A percentile compares a stretch with the other conserved stretches of the same genome.
phyloP scores from a whole-genome alignment of 2,329 filamentous ascomycete species.

The Paecilomyces variotii region DNA sequence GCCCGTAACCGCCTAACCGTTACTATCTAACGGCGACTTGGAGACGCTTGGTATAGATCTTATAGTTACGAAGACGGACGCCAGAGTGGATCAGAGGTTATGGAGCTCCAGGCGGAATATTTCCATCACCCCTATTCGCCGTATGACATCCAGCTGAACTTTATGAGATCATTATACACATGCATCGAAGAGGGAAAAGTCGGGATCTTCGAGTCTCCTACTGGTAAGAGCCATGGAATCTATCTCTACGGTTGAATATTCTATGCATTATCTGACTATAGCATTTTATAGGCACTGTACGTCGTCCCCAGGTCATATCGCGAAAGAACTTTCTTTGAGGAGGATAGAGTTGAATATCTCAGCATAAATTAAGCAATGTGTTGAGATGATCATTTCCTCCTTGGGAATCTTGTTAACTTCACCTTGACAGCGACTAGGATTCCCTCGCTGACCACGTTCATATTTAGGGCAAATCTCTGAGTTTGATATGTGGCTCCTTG shows the following conservation, averaged over 20 bases:
- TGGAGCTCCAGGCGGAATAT: slow-evolving; percentile 38
- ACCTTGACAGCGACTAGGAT: neutral
- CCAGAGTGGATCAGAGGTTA: slow-evolving; percentile 6
- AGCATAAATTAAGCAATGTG: neutral
- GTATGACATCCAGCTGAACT: slow-evolving; percentile 78
- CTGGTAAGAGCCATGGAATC: slow-evolving; percentile 48
- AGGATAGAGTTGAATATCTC: neutral
- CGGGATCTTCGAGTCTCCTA: slow-evolving; percentile 89
- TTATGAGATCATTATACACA: slow-evolving; percentile 76
- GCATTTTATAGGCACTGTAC: slow-evolving; percentile 32
- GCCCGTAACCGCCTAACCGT: neutral
- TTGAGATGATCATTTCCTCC: neutral
- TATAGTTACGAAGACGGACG: neutral
- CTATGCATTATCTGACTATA: neutral
- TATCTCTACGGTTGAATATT: neutral
- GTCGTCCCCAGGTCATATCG: slow-evolving; percentile 10
- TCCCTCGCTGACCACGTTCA: neutral
- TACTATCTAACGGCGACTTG: neutral
- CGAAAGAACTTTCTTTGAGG: neutral
- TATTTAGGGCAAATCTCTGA: slow-evolving; percentile 73
- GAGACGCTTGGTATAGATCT: neutral
- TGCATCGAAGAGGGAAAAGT: slow-evolving; percentile 73
- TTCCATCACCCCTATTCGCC: slow-evolving; percentile 85
- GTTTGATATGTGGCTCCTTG: slow-evolving; percentile 77
- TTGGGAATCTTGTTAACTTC: neutral